phyloP scores from a whole-genome alignment of 202 grass and related monocot species.

The Eragrostis tef region DNA sequence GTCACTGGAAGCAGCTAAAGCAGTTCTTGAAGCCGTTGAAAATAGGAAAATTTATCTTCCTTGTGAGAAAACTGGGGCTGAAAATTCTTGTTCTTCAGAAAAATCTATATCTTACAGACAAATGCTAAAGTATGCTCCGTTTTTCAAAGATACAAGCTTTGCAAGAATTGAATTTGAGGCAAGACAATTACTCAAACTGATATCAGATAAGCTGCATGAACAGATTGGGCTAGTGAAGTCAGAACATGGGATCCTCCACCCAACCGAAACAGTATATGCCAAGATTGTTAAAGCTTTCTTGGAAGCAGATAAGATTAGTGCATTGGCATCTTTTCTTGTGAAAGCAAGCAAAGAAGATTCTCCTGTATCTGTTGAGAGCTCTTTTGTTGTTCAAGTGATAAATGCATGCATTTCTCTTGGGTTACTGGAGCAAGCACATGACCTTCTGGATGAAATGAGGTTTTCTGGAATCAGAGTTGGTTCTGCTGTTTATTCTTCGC shows the following conservation, averaged over 20 bases:
- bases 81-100: conserved; percentile 36
- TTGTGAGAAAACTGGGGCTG: conserved; percentile 40
- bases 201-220: conserved; percentile 67
- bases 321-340: conserved; percentile 77
- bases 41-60: conserved; percentile 58
- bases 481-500: conserved; percentile 75
- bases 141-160: conserved; percentile 67
- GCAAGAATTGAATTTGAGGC: conserved; percentile 64
- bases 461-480: conserved; percentile 78
- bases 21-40: conserved; percentile 64
- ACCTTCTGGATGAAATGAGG: conserved; percentile 93
- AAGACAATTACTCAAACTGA: conserved; percentile 56
- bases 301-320: conserved; percentile 65
- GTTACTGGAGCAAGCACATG: conserved; percentile 83
- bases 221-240: conserved; percentile 69
- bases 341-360: conserved; percentile 79
- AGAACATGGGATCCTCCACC: conserved; percentile 79
- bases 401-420: conserved; percentile 80
- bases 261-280: conserved; percentile 90
- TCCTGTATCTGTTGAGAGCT: conserved; percentile 66
- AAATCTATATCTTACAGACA: conserved; percentile 48
- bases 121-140: conserved; percentile 58
- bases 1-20: conserved; percentile 69
- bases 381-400: conserved; percentile 84
- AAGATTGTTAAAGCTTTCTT: conserved; percentile 84